Evolutionary conservation across 768 basidiomycete species (phyloP), one percentile per base, ranked within the genome.

Genomic region (Podaxis sp.): DNA sequence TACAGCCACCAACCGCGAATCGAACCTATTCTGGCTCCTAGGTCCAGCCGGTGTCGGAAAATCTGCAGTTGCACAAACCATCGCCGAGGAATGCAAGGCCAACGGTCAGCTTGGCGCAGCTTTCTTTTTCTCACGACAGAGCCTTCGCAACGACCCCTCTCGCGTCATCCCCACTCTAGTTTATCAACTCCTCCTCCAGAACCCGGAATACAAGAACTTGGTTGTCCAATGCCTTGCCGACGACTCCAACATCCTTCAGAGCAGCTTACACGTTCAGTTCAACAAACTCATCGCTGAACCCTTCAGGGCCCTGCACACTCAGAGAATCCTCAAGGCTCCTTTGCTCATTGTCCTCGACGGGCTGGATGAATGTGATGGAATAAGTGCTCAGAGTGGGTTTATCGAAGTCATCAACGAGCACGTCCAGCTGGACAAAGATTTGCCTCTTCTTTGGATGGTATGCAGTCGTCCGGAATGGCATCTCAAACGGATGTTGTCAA

Each of bases 31-130:
- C 4, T 65, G 58, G 58, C 53, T 65, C 12, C 22, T 44, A 6
- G 64, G 64, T 10, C 44, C 59, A 8, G 59, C 64, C 7, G 64
- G 64, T 30, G 50, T 51, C 8, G 64, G 64, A 37, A 65, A 65
- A 37, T 50, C 64, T 1, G 64, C 64, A 11, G 56, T 65, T 8
- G 46, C 49, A 1, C 59, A 60, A 20, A 59, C 64, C 6, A 20
- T 65, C 13, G 52, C 59, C 2, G 59, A 65, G 10, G 22, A 24
- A n/a, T 60, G 52, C 33, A 36, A 38, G 10, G 33, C 33, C 20
- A 13, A 56, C 4, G 59, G 55, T 15, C 10, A 15, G 3, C 33
- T 56, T 8, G 64, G 24, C n/a, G 59, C 54, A 5, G 56, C 41
- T 12, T 50, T 64, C 38, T 64, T 60, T 28, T 58, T 64, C 37